A percentile compares a stretch with the other conserved stretches of the same genome.
These are phyloP conservation scores for Pythium sp. DNA, from an alignment of 352 stramenopile species.

Conservation along the genomic window DNA sequence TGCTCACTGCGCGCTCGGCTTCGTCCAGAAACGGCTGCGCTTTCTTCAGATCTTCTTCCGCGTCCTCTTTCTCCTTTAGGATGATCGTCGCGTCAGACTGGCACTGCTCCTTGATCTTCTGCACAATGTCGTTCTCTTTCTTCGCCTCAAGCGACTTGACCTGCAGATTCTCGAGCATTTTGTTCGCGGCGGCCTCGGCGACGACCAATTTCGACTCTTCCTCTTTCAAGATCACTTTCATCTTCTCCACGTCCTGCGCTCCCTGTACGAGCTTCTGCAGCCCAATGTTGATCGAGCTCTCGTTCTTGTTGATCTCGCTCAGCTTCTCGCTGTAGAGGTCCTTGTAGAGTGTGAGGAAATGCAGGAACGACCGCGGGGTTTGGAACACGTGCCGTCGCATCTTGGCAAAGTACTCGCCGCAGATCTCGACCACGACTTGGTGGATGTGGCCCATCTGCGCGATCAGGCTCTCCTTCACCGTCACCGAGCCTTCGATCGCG, in stretches of 20 bases:
- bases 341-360: slow-evolving; percentile 82
- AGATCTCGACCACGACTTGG: slow-evolving; percentile 67
- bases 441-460: slow-evolving; percentile 75
- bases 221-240: slow-evolving; percentile 87
- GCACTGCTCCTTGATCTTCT: slow-evolving; percentile 87
- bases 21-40: slow-evolving; percentile 91
- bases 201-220: slow-evolving; percentile 86
- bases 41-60: slow-evolving; percentile 86
- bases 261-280: slow-evolving; percentile 88
- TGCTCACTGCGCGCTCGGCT: slow-evolving; percentile 80
- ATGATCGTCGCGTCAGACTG: slow-evolving; percentile 77
- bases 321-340: slow-evolving; percentile 75
- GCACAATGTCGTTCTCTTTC: slow-evolving; percentile 87
- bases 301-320: slow-evolving; percentile 72
- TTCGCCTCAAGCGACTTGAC: slow-evolving; percentile 85
- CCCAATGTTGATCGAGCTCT: slow-evolving; percentile 80
- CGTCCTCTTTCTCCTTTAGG: slow-evolving; percentile 79
- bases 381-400: slow-evolving; percentile 85
- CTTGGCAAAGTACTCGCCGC: slow-evolving; percentile 71
- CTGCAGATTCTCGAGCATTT: slow-evolving; percentile 78
- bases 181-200: slow-evolving; percentile 78
- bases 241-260: slow-evolving; percentile 86
- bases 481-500: slow-evolving; percentile 48
- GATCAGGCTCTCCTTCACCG: slow-evolving; percentile 63
- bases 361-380: slow-evolving; percentile 87